phyloP scores from a whole-genome alignment of 2,329 filamentous ascomycete species.

The Cordyceps tenuipes region DNA sequence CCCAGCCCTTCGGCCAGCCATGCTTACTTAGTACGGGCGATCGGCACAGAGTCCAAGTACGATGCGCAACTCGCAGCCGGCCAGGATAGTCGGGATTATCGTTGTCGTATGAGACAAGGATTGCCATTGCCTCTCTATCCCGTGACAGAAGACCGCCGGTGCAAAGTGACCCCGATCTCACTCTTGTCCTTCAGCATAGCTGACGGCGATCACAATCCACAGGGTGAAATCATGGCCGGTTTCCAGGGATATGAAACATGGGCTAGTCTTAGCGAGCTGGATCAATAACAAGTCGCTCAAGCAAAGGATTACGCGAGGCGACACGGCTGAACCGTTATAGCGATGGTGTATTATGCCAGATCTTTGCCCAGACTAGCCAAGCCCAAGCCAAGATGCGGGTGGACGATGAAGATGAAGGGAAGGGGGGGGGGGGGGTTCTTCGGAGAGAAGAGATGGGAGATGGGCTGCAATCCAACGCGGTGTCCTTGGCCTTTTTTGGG shows the following conservation, averaged over 20 bases:
- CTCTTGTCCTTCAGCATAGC: neutral
- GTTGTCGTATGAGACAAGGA: neutral
- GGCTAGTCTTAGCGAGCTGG: neutral
- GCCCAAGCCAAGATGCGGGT: neutral
- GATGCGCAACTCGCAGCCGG: too few species aligned
- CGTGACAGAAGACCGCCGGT: neutral
- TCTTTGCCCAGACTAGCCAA: neutral
- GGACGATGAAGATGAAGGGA: neutral
- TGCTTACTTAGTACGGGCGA: neutral
- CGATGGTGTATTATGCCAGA: neutral
- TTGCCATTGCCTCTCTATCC: neutral
- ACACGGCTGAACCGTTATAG: neutral
- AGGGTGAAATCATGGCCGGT: neutral
- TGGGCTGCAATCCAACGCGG: neutral
- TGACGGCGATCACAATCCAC: neutral
- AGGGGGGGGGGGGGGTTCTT: neutral
- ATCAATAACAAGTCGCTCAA: too few species aligned
- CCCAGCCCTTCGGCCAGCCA: neutral
- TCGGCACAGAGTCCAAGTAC: neutral
- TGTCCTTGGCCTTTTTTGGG: slow-evolving; percentile 3
- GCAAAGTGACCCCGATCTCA: neutral
- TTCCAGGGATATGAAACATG: neutral
- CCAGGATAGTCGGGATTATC: too few species aligned
- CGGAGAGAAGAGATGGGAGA: neutral
- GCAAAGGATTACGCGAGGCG: neutral